Evolutionary conservation across 2,329 filamentous ascomycete species (phyloP).

Genomic region (Epicoccum sorghinum): DNA sequence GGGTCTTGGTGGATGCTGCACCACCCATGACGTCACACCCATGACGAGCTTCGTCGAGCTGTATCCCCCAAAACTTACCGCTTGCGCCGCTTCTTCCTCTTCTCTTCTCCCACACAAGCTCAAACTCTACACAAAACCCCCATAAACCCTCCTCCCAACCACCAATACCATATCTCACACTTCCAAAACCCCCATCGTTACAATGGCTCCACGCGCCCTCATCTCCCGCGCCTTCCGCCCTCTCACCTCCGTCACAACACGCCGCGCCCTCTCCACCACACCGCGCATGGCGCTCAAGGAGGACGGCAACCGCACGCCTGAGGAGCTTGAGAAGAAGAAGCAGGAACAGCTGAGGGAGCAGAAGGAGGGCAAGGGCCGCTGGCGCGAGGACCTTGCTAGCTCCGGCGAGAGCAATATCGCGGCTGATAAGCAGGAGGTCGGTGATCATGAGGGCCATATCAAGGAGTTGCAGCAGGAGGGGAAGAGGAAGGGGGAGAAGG

Average conservation of each 20-base stretch:
- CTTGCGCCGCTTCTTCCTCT: not conserved
- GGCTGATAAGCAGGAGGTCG: constrained; percentile 52
- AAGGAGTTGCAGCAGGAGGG: constrained; percentile 54
- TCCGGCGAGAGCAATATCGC: constrained; percentile 49
- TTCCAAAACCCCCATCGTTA: constrained; percentile 7
- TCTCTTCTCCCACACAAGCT: not conserved
- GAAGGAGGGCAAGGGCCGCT: constrained; percentile 50
- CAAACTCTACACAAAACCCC: not conserved
- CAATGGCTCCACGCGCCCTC: constrained; percentile 23
- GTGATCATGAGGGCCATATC: constrained; percentile 52
- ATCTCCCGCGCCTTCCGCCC: constrained; percentile 18
- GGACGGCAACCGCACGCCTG: constrained; percentile 46
- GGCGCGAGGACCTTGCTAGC: constrained; percentile 53
- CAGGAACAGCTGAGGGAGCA: constrained; percentile 54
- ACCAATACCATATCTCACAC: not conserved
- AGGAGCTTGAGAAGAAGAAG: constrained; percentile 52
- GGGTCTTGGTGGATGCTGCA: not conserved
- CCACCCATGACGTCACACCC: constrained; percentile 7
- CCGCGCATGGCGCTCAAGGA: constrained; percentile 47
- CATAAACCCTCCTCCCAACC: not conserved
- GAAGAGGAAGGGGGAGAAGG: constrained; percentile 49
- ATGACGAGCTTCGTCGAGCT: constrained; percentile 7
- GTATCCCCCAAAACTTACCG: not conserved
- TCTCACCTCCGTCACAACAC: constrained; percentile 13
- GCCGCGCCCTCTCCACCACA: constrained; percentile 41